Evolutionary conservation across 2,329 filamentous ascomycete species (phyloP).

Genomic region (Bisporella sp.): DNA sequence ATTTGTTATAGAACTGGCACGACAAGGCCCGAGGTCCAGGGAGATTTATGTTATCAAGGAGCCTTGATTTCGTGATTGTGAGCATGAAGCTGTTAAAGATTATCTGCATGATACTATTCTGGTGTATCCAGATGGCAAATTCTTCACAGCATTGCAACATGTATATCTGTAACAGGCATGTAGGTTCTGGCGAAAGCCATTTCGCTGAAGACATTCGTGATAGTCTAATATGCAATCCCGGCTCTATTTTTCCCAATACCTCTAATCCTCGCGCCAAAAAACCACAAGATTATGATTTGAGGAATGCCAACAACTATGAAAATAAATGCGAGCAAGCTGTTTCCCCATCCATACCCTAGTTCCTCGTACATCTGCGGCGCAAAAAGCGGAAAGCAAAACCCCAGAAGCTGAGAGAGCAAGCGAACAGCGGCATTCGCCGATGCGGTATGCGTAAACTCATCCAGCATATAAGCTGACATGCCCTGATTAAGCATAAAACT

Average conservation of each 20-base stretch:
- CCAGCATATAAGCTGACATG: slow-evolving; percentile 41
- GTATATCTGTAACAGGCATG: no score
- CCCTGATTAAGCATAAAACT: slow-evolving; percentile 21
- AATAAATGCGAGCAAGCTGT: slow-evolving; percentile 27
- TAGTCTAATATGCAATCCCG: not conserved
- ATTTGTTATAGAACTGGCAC: no score
- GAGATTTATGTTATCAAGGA: no score
- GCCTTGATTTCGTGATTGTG: no score
- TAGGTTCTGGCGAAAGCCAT: no score
- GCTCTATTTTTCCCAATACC: not conserved
- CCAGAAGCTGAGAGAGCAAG: slow-evolving; percentile 5
- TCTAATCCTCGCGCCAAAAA: not conserved
- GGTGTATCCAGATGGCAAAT: no score
- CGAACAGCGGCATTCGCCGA: slow-evolving; percentile 30
- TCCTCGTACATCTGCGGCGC: slow-evolving; percentile 22
- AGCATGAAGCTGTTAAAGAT: no score
- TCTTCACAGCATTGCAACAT: no score
- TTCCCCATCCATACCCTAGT: slow-evolving; percentile 29
- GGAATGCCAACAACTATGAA: slow-evolving; percentile 43
- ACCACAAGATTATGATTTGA: slow-evolving; percentile 35
- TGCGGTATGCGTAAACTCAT: slow-evolving; percentile 33
- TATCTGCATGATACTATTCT: no score
- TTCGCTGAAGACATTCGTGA: no score
- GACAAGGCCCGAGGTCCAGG: no score
- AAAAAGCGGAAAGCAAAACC: slow-evolving; percentile 30